Base-by-base conservation (phyloP, 352 stramenopile genomes). In the Pythium angustatum region DNA sequence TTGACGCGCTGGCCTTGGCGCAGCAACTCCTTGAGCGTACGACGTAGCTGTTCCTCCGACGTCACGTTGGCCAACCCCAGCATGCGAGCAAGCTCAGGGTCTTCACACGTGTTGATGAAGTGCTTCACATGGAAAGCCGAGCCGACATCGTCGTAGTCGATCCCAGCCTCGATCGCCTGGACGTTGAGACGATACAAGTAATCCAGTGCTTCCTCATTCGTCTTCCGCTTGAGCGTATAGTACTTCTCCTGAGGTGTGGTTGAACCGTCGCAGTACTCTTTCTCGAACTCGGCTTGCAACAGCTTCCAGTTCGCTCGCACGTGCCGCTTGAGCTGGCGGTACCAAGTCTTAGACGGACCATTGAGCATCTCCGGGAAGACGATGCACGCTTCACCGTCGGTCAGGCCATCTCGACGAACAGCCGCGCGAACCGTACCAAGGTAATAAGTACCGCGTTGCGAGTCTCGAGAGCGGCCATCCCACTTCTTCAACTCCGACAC, bases 121-220 rank as follows among this genome's bases (percentile, higher is more conserved):
- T 58, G 51, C 11, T 58, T 26, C 51, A 58, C 51, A 21, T 58
- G 51, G 51, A 45, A 33, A n/a, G 31, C 24, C 2, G 5, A 19
- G n/a, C 9, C 51, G 28, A n/a, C 51, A 10, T 58, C 51, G 51
- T 36, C 24, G 31, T 58, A 31, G 11, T 58, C 24, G 51, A 58
- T 58, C 5, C 51, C 30, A 3, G 33, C 33, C 51, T 58, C 47
- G 51, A 58, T 58, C 47, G 51, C 51, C n/a, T 31, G 24, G 9
- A 36, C 30, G 21, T 58, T 58, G 10, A 58, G n/a, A 5, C 51
- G 51, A 45, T 41, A 36, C 51, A 58, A 30, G 51, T 58, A 58
- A 9, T 58, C 30, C 14, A 58, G 24, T 3, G 51, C 31, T n/a
- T 58, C 51, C 21, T 58, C 51, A 21, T 58, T 58, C 9, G 31